A percentile compares a stretch with the other conserved stretches of the same genome.
These are phyloP conservation scores for Fusarium temperatum DNA, from an alignment of 2,329 filamentous ascomycete genomes.

Conservation along the genomic window DNA sequence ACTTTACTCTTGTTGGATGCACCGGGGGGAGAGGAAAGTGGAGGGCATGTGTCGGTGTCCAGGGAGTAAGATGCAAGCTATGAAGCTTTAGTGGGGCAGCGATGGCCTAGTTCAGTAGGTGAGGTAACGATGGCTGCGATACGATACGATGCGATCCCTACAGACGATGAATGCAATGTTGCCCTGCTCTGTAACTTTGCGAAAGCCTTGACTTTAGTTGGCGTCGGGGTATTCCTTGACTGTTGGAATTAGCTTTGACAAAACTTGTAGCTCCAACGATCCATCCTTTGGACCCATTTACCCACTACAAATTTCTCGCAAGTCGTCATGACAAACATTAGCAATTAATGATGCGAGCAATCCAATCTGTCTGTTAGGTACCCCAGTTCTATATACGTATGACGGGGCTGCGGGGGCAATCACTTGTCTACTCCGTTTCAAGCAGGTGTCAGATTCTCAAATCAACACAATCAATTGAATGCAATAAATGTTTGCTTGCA, in stretches of 20 bases:
- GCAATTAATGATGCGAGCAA: conserved; percentile 19
- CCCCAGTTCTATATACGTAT: conserved; percentile 22
- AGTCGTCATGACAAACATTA: conserved; percentile 6
- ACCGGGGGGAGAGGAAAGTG: conserved; percentile 15
- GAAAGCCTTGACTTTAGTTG: neutral
- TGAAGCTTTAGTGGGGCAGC: conserved; percentile 27
- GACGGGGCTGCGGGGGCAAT: conserved; percentile 22
- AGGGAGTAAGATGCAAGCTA: conserved; percentile 5
- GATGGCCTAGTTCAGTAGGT: neutral
- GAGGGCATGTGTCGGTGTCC: conserved; percentile 11
- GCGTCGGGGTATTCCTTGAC: conserved; percentile 3
- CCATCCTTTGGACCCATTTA: neutral
- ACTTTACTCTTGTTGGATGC: conserved; percentile 14
- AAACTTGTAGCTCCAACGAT: neutral
- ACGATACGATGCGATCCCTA: neutral
- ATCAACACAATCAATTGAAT: conserved; percentile 6
- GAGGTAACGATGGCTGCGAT: conserved; percentile 1
- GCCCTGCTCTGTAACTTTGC: neutral
- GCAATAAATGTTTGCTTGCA: neutral
- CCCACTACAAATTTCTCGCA: neutral
- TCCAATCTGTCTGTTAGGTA: neutral
- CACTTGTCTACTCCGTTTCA: conserved; percentile 12
- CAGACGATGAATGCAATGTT: neutral
- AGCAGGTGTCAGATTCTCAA: conserved; percentile 13
- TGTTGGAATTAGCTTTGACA: neutral